Base-by-base conservation (phyloP, 2,329 filamentous ascomycete genomes). In the Thielaviopsis ethacetica region DNA sequence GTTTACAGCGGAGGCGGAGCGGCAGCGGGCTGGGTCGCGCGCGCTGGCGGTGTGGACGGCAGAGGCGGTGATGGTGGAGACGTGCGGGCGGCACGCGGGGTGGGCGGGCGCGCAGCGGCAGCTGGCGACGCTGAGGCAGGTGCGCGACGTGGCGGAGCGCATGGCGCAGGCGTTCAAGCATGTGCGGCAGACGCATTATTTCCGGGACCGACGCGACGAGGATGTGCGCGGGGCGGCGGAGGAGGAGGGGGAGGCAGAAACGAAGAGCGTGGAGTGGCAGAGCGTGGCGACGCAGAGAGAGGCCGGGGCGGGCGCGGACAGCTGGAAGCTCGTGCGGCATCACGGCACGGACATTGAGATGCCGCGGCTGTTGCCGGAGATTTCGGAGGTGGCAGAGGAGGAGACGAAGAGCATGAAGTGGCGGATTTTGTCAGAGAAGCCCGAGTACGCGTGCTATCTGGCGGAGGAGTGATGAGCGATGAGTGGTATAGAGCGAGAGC, bases 121-220 rank as follows among this genome's bases (percentile, higher is more conserved):
- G 2, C 72, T 82, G 17, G 77, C 79, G 55, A 78, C 74, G 62
- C 70, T 81, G 54, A 73, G 75, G 65, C 76, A 81, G 65, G 78
- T 78, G 55, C 81, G 80, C 64, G 78, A 82, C 64, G 79, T 82
- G 63, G 78, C 79, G 51, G 76, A 73, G 65, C 70, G 79, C 27
- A 68, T 82, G 15, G 76, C 77, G 59, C 77, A 81, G 67, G 75
- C 69, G 65, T 73, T 76, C 63, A 65, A 66, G 24, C 61, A 63
- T 4, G 69, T 67, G 9, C 66, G 71, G 6, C 72, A 73, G 44
- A 49, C 17, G n/a, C 44, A 68, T 65, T 62, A 65, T 69, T 26
- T 65, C 67, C 49, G 63, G 64, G 6, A 67, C 68, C 15, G 59
- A 54, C 3, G 5, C 5, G 17, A 44, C 5, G 38, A n/a, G n/a